phyloP scores from a whole-genome alignment of 805 yeast species.

The Teunomyces lycoperdinae region DNA sequence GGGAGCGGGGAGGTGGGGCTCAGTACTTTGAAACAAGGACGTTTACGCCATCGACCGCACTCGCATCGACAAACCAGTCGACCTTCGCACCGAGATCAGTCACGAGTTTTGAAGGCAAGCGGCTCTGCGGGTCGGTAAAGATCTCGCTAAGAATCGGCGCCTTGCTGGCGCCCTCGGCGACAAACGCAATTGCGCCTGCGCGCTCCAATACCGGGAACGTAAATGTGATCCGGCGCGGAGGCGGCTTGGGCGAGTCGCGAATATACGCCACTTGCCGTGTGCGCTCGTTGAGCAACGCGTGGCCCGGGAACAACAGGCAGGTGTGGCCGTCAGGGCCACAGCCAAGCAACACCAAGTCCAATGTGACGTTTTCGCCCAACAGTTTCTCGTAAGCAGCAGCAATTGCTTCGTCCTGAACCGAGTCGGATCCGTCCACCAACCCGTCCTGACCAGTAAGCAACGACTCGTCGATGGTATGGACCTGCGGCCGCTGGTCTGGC shows the following conservation, averaged over 20 bases:
- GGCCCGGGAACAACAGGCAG: slow-evolving; percentile 89
- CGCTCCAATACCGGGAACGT: slow-evolving; percentile 71
- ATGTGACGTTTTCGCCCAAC: slow-evolving; percentile 45
- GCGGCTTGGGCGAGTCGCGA: slow-evolving; percentile 89
- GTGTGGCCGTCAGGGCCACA: slow-evolving; percentile 98
- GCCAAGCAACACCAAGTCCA: slow-evolving; percentile 77
- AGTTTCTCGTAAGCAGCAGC: slow-evolving; percentile 61
- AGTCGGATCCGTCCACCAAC: slow-evolving; percentile 42
- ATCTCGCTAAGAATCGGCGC: slow-evolving; percentile 69
- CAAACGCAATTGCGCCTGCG: slow-evolving; percentile 64
- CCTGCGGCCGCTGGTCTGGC: slow-evolving; percentile 51
- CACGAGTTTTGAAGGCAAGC: slow-evolving; percentile 74
- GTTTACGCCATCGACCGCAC: slow-evolving; percentile 67
- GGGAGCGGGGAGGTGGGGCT: too few species aligned
- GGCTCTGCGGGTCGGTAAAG: slow-evolving; percentile 48
- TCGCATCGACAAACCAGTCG: slow-evolving; percentile 79
- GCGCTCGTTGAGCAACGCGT: slow-evolving; percentile 57
- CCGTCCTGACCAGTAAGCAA: slow-evolving; percentile 53
- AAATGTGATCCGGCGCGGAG: slow-evolving; percentile 86
- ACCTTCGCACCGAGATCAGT: slow-evolving; percentile 56
- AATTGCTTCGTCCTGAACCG: slow-evolving; percentile 44
- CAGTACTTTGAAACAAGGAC: slow-evolving; percentile 36
- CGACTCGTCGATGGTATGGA: slow-evolving; percentile 62
- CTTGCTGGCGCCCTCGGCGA: slow-evolving; percentile 87
- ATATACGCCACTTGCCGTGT: slow-evolving; percentile 57